phyloP scores from a whole-genome alignment of 2,329 filamentous ascomycete species.

The Ceratocystis huliohia region DNA sequence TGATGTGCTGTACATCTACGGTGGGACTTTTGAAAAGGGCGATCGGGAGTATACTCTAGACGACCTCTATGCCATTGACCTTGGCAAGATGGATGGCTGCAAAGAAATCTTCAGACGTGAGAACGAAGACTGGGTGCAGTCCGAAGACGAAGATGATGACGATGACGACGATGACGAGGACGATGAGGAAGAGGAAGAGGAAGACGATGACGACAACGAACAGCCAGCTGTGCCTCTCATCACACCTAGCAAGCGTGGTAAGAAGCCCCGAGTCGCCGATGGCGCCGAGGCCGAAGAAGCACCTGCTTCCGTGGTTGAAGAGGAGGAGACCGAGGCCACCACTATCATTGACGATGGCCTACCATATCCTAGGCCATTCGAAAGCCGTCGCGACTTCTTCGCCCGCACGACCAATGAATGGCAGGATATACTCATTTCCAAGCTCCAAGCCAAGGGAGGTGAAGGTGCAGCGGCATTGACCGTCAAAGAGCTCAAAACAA shows the following conservation, averaged over 20 bases:
- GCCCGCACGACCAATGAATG: conserved; percentile 74
- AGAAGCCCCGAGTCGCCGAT: conserved; percentile 36
- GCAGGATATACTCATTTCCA: conserved; percentile 76
- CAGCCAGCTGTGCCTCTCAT: conserved; percentile 32
- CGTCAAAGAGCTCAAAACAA: conserved; percentile 85
- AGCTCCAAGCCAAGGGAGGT: conserved; percentile 53
- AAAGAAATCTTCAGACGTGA: conserved; percentile 81
- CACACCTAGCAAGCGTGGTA: conserved; percentile 45
- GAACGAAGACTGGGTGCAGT: conserved; percentile 66
- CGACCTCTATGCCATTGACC: conserved; percentile 81
- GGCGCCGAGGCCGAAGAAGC: conserved; percentile 33
- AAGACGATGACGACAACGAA: conserved; percentile 36
- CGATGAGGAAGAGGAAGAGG: conserved; percentile 38
- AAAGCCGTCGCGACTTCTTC: conserved; percentile 85
- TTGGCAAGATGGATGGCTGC: conserved; percentile 90
- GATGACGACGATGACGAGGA: conserved; percentile 44
- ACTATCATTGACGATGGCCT: conserved; percentile 55
- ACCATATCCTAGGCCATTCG: conserved; percentile 72
- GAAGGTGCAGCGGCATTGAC: conserved; percentile 51
- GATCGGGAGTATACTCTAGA: conserved; percentile 94
- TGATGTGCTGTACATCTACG: conserved; percentile 86
- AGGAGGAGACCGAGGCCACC: conserved; percentile 36
- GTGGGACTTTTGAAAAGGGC: conserved; percentile 88
- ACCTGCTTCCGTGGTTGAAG: conserved; percentile 30
- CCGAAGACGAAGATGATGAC: conserved; percentile 49